Conservation (phyloP, 345 rosid species). For the Excoecaria agallocha region DNA sequence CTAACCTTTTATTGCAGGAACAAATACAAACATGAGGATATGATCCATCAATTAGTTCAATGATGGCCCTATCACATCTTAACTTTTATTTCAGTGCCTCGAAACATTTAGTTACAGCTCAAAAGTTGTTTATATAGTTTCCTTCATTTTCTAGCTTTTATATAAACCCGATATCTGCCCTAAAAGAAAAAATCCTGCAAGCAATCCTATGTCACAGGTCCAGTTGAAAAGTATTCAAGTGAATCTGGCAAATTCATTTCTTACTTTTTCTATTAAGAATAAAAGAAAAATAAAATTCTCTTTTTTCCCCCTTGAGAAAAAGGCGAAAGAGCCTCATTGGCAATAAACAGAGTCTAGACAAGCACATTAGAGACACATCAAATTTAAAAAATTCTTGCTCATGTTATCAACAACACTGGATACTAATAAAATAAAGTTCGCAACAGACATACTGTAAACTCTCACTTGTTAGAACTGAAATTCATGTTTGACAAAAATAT, state of each 20-base stretch:
- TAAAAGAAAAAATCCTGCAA: neutral
- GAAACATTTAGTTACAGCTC: neutral
- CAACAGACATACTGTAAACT: neutral
- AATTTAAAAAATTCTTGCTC: no score
- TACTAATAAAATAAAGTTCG: no score
- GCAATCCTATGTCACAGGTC: neutral
- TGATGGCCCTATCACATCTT: neutral
- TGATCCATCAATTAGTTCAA: neutral
- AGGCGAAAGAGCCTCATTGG: neutral
- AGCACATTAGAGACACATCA: neutral
- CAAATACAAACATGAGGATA: neutral
- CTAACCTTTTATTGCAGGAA: neutral
- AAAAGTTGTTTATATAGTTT: neutral
- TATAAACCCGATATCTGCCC: neutral
- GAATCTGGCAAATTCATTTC: neutral
- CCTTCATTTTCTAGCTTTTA: neutral
- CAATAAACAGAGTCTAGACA: neutral
- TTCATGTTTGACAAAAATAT: neutral
- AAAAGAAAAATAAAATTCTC: no score
- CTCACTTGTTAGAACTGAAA: neutral
- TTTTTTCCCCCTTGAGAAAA: neutral
- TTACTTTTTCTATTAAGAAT: no score
- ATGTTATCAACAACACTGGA: neutral
- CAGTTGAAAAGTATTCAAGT: neutral
- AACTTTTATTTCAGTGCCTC: neutral